Conservation (phyloP, 2,329 filamentous ascomycete genomes). For the Ceratocystiopsis brevicomis region DNA sequence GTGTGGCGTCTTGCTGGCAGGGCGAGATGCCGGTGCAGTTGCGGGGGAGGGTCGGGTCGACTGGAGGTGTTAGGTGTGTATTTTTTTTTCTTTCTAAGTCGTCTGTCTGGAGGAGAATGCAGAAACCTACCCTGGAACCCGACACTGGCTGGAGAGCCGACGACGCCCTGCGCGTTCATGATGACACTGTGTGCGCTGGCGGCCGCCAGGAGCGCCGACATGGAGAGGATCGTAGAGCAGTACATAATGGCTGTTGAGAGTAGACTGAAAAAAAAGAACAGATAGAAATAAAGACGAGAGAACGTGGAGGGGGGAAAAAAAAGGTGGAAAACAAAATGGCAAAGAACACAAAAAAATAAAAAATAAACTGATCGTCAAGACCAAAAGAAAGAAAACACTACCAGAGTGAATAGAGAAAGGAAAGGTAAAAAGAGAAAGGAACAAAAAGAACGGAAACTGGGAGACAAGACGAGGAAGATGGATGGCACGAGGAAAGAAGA, state of each 20-base stretch:
- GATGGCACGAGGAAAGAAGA: not conserved
- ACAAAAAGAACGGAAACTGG: not conserved
- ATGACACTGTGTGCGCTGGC: slow-evolving; percentile 8
- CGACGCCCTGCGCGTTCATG: slow-evolving; percentile 6
- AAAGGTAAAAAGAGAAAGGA: not conserved
- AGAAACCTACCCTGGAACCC: slow-evolving; percentile 7
- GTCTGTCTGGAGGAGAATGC: too few species aligned
- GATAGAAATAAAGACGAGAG: too few species aligned
- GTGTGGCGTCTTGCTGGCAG: slow-evolving; percentile 33
- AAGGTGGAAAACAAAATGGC: not conserved
- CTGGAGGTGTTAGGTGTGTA: slow-evolving; percentile 11
- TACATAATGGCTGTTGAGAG: not conserved
- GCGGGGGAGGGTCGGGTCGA: slow-evolving; percentile 29
- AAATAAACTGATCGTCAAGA: too few species aligned
- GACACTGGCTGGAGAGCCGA: slow-evolving; percentile 6
- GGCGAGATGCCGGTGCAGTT: slow-evolving; percentile 10
- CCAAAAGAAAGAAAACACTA: not conserved
- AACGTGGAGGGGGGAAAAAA: too few species aligned
- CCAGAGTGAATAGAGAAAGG: not conserved
- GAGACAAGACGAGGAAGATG: not conserved
- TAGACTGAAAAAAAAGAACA: too few species aligned
- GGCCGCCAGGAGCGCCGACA: slow-evolving; percentile 4
- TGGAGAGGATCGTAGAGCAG: slow-evolving; percentile 1
- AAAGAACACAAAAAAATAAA: too few species aligned
- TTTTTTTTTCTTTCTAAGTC: not conserved